phyloP scores from a whole-genome alignment of 2,329 filamentous ascomycete species.

The Aspergillus uvarum region DNA sequence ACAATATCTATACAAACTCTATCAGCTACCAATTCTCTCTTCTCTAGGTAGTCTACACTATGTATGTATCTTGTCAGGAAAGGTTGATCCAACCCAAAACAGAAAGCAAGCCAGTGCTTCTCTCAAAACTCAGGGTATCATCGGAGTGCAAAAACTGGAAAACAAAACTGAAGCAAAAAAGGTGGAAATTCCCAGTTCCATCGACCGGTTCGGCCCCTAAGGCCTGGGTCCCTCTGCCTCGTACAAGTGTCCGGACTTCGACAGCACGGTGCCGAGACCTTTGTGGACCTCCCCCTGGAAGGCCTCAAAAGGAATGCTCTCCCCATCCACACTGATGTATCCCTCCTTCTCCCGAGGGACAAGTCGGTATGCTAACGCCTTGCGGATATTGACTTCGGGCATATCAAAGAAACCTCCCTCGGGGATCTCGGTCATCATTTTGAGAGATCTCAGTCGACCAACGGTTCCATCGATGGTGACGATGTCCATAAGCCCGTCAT shows the following conservation, averaged over 20 bases:
- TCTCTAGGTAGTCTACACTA: not conserved
- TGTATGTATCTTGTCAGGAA: not conserved
- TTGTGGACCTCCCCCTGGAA: constrained; percentile 89
- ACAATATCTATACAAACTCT: constrained; percentile 6
- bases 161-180: constrained; percentile 14
- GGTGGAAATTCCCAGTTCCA: not conserved
- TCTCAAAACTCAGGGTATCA: constrained; percentile 33
- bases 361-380: constrained; percentile 83
- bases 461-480: constrained; percentile 78
- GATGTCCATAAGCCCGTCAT: constrained; percentile 83
- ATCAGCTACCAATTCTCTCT: not conserved
- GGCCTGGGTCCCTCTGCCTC: constrained; percentile 54
- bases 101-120: constrained; percentile 18
- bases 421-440: constrained; percentile 70
- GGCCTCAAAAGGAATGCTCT: constrained; percentile 78
- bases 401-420: constrained; percentile 76
- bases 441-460: constrained; percentile 62
- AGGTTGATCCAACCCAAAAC: not conserved
- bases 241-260: constrained; percentile 69
- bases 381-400: constrained; percentile 74
- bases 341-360: constrained; percentile 71
- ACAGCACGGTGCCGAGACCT: constrained; percentile 80
- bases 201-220: constrained; percentile 3
- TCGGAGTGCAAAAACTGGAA: constrained; percentile 24
- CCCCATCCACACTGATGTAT: constrained; percentile 92